Evolutionary conservation across 257 asterid genomes (phyloP).

Genomic region (Jaltomata sinuosa): DNA sequence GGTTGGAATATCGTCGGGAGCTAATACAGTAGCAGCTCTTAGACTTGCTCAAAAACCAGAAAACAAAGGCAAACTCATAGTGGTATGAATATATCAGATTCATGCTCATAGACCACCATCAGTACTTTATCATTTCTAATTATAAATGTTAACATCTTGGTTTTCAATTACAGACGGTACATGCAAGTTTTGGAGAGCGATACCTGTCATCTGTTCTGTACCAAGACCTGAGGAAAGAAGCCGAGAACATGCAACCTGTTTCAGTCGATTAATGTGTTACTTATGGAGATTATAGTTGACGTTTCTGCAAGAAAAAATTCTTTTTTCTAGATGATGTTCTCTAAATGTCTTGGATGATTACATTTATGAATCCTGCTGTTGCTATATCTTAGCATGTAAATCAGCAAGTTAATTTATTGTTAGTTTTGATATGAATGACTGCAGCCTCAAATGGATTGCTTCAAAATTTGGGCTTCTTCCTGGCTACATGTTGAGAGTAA

Average conservation of each 20-base stretch:
- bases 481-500: too few relatives aligned
- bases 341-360: not conserved
- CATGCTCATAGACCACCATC: not conserved
- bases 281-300: not conserved
- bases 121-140: not conserved
- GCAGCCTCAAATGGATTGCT: not conserved
- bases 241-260: slow-evolving; percentile 86
- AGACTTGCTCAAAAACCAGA: slow-evolving; percentile 76
- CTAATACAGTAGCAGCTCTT: slow-evolving; percentile 90
- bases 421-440: not conserved
- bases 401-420: not conserved
- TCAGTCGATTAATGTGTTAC: slow-evolving; percentile 50
- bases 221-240: slow-evolving; percentile 78
- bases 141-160: not conserved
- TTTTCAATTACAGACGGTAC: slow-evolving; percentile 53
- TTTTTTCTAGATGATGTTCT: not conserved
- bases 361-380: not conserved
- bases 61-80: slow-evolving; percentile 92
- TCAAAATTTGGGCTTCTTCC: not conserved
- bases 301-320: not conserved
- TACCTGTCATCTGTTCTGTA: slow-evolving; percentile 83
- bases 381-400: not conserved
- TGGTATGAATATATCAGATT: slow-evolving; percentile 34
- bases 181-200: slow-evolving; percentile 91
- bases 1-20: slow-evolving; percentile 99